Evolutionary conservation across 371 early-diverging fungal genomes (phyloP), one percentile per base, ranked within the genome.

Genomic region (Rhizopus microsporus): DNA sequence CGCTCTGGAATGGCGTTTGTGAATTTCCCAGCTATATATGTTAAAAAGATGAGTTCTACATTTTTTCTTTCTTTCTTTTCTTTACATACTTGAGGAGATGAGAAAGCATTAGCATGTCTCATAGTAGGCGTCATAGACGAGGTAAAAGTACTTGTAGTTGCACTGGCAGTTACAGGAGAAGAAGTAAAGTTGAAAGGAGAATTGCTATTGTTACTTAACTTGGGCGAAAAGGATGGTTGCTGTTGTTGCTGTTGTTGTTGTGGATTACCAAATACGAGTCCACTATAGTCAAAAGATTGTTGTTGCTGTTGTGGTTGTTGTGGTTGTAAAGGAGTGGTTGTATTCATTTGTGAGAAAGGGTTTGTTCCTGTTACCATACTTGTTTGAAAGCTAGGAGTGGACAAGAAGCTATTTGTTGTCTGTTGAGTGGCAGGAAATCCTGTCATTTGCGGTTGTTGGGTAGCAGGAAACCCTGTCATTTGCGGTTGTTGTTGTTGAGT

Each of bases 401-500:
- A 37, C 29, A 59, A 58, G 30, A 69, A 23, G 23, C 9, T 52
- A 38, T 39, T 37, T 37, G 30, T 15, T 16, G 43, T 31, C 29
- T 49, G 49, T 44, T 43, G 29, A 15, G 50, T 33, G 32, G 30
- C 12, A 7, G 55, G 49, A 29, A 59, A 54, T 34, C 51, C 58
- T 38, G 54, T 55, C 38, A 54, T 33, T 53, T 77, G 56, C 33
- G 54, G 35, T 47, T 57, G 63, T 37, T 42, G 23, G 38, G 53
- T 23, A 46, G 43, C 12, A 32, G 52, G 37, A 33, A 63, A 53
- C 49, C 56, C 57, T 60, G 54, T 46, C 51, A 7, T 4, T 45
- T 10, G 45, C 53, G 85, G 84, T 13, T 71, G 52, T 39, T 47
- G 56, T 56, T 60, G 53, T 37, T 42, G 23, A 45, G 53, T 23